Evolutionary conservation across 2,329 filamentous ascomycete genomes (phyloP), one percentile per base, ranked within the genome.

Genomic region (Nannizziopsis barbatae): DNA sequence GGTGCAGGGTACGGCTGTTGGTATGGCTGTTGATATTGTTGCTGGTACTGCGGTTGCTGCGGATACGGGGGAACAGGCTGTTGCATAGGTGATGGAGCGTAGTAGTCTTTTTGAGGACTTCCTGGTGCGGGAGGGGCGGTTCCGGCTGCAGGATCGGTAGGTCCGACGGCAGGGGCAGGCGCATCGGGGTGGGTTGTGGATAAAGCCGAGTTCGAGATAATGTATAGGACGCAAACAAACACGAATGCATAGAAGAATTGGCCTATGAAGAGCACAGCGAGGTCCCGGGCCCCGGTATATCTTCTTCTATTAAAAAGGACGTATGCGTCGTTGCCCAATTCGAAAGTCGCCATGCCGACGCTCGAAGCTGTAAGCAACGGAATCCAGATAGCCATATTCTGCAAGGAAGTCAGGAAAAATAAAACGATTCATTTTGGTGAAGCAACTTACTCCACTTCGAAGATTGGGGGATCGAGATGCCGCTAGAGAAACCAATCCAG

Each of bases 301-400:
- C 18, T 8, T 8, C 1, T 32, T n/a, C 17, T 9, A 7, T 9
- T 17, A 9, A 47, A 47, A 10, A 33, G 10, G 10, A 5, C 10
- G 5, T 36, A 10, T 22, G 22, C 18, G 14, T 38, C 2, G 27
- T 3, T 8, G 32, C 40, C 47, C n/a, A 49, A 15, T 2, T 38
- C 17, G 17, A 37, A 20, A 6, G 35, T 2, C 3, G 47, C 12
- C n/a, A 44, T 20, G n/a, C 32, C 47, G 12, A 49, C 1, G 22
- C 32, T 31, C 9, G 32, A 14, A 22, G 5, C 14, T 10, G 27
- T 33, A 33, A 49, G 40, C 11, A 49, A 17, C 1, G 27, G 4
- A 9, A 37, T 39, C 47, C 47, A 49, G 9, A 44, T 15, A 10
- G 11, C 6, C 14, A 49, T 39, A 35, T 14, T 20, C 47, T 49